These are phyloP conservation scores for Verticillium tricorpus DNA, from an alignment of 2,329 filamentous ascomycete species.

Conservation along the genomic window DNA sequence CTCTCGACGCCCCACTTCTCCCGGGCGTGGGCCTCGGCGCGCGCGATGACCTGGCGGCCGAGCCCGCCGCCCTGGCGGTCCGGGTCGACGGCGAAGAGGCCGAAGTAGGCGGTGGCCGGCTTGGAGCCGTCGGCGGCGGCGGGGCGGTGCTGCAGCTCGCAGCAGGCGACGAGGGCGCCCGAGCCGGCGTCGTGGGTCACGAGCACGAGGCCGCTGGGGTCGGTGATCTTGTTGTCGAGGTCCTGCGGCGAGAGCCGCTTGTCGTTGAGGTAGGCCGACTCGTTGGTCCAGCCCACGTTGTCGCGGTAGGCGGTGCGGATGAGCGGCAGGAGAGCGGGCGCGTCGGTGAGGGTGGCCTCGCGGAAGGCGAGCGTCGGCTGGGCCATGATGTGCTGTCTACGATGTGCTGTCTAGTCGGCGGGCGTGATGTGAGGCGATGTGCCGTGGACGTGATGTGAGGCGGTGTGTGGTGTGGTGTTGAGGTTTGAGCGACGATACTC, in stretches of 20 bases:
- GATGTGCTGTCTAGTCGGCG: too few species aligned
- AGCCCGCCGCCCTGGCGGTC: conserved; percentile 36
- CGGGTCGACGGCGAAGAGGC: conserved; percentile 43
- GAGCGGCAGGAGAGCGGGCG: conserved; percentile 28
- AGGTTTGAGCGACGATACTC: too few species aligned
- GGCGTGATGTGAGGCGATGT: not conserved
- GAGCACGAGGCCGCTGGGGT: conserved; percentile 30
- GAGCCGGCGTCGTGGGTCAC: conserved; percentile 23
- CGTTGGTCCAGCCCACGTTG: conserved; percentile 41
- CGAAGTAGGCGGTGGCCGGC: conserved; percentile 33
- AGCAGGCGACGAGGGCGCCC: conserved; percentile 33
- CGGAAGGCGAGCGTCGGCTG: conserved; percentile 25
- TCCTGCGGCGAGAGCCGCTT: conserved; percentile 35
- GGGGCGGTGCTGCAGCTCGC: conserved; percentile 30
- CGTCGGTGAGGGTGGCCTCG: conserved; percentile 27
- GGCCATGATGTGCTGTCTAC: not conserved
- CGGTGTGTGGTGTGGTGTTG: not conserved
- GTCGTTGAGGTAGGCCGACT: conserved; percentile 37
- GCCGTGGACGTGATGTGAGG: not conserved
- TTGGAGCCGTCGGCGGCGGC: not conserved
- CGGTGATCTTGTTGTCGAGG: conserved; percentile 33
- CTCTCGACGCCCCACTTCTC: conserved; percentile 23
- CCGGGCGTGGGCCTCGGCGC: conserved; percentile 33
- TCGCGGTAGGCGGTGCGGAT: conserved; percentile 41
- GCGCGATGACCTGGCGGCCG: conserved; percentile 33